A percentile compares a stretch with the other conserved stretches of the same genome.
Evolutionary conservation across 78 protist genomes (phyloP).

Genomic region (Dictyostelium purpureum): DNA sequence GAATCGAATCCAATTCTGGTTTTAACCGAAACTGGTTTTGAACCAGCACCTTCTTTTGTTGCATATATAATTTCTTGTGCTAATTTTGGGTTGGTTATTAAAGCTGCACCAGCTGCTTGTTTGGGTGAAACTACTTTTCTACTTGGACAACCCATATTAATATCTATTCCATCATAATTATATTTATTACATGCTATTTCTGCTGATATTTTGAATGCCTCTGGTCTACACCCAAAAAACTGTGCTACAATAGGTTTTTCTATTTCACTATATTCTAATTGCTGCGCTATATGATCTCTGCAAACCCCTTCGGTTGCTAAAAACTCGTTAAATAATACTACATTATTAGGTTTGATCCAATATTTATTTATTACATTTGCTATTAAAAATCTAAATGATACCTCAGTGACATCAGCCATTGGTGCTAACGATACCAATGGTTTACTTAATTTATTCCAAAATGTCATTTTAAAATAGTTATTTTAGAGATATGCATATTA

Average conservation of each 20-base stretch:
- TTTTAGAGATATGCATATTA: too few species aligned
- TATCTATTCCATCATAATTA: slow-evolving; percentile 55
- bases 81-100: neutral
- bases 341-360: slow-evolving; percentile 11
- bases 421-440: slow-evolving; percentile 47
- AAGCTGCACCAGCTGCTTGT: slow-evolving; percentile 54
- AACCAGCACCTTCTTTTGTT: neutral
- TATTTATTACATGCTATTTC: slow-evolving; percentile 2
- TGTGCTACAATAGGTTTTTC: slow-evolving; percentile 55
- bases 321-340: slow-evolving; percentile 45
- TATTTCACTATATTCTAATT: neutral
- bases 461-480: too few species aligned
- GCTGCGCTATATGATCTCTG: neutral
- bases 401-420: slow-evolving; percentile 68
- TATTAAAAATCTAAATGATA: slow-evolving; percentile 24
- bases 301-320: slow-evolving; percentile 29
- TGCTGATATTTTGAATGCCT: neutral
- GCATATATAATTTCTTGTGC: slow-evolving; percentile 15
- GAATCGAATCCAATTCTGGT: slow-evolving; percentile 72
- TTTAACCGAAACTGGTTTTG: slow-evolving; percentile 44
- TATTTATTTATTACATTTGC: neutral
- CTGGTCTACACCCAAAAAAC: slow-evolving; percentile 51
- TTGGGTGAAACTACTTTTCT: slow-evolving; percentile 66
- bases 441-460: slow-evolving; percentile 28
- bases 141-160: slow-evolving; percentile 72